These are phyloP conservation scores for Porcisia hertigi DNA, from an alignment of 208 protist species.

Conservation along the genomic window DNA sequence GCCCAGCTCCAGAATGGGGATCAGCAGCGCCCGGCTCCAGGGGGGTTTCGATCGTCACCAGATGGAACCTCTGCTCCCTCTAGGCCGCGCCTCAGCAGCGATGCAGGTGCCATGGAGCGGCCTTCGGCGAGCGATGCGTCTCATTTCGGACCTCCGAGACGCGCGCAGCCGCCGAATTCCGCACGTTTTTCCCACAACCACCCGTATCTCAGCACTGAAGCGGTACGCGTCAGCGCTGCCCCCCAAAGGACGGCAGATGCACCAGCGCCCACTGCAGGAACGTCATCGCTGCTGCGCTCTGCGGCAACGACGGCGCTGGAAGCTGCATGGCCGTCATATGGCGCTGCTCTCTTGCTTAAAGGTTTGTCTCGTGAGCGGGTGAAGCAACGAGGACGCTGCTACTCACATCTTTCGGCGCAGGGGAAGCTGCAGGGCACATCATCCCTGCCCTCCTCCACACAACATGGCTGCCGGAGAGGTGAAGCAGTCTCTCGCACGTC, in stretches of 20 bases:
- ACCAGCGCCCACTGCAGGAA: not conserved
- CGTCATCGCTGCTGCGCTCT: slow-evolving; percentile 8
- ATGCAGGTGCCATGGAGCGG: not conserved
- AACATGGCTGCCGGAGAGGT: not conserved
- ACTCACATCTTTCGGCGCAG: not conserved
- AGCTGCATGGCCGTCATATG: slow-evolving; percentile 25
- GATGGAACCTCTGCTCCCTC: not conserved
- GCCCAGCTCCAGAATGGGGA: not conserved
- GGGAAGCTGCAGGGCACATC: not conserved
- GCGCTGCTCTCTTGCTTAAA: slow-evolving; percentile 8
- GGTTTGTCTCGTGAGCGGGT: not conserved
- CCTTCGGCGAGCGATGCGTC: not conserved
- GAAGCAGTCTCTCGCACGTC: not conserved
- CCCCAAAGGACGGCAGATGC: not conserved
- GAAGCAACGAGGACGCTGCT: not conserved
- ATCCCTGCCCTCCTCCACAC: not conserved
- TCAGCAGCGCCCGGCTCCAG: not conserved
- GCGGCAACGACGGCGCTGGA: slow-evolving; percentile 6
- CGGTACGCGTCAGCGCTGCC: too few relatives aligned
- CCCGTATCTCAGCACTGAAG: not conserved
- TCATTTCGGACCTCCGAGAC: not conserved
- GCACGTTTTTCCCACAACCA: not conserved
- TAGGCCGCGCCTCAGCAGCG: not conserved
- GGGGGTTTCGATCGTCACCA: not conserved
- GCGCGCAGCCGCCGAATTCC: not conserved